Percentiles rank a stretch among this genome's conserved stretches.
Conservation (phyloP, 2,329 filamentous ascomycete genomes). For the Amphichorda felina region DNA sequence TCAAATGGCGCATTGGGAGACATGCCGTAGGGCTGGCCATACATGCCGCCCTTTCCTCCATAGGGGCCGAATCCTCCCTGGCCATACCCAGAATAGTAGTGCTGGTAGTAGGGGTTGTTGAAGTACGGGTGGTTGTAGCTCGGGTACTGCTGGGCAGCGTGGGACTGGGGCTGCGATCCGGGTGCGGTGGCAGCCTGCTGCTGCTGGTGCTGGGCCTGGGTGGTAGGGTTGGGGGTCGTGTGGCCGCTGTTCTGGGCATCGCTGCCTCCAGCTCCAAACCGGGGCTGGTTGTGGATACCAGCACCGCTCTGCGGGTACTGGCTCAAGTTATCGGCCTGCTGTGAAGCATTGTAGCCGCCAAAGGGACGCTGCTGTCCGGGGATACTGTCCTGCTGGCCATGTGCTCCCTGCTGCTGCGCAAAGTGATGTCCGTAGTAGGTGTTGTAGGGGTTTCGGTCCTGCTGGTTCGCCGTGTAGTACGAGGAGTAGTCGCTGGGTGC, state of each 20-base stretch:
- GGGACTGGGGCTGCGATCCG: constrained; percentile 30
- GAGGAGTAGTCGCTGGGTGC: constrained; percentile 70
- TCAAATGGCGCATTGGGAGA: constrained; percentile 45
- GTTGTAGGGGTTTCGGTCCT: constrained; percentile 62
- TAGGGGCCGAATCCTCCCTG: constrained; percentile 43
- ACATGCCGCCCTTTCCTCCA: constrained; percentile 38
- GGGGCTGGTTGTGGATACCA: constrained; percentile 36
- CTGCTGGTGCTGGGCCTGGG: constrained; percentile 36
- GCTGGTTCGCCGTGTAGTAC: constrained; percentile 72
- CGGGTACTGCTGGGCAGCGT: constrained; percentile 36
- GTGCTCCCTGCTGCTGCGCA: constrained; percentile 38
- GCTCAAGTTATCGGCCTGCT: constrained; percentile 52
- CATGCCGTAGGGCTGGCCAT: constrained; percentile 45
- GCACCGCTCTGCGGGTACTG: constrained; percentile 63
- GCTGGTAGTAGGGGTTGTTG: constrained; percentile 49
- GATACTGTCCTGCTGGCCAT: constrained; percentile 63
- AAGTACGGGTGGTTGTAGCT: constrained; percentile 48
- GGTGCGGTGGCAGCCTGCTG: constrained; percentile 24
- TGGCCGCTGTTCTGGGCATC: constrained; percentile 80
- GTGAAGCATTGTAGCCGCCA: constrained; percentile 60
- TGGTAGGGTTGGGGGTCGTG: constrained; percentile 76
- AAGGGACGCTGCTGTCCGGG: constrained; percentile 62
- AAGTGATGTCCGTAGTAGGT: constrained; percentile 63
- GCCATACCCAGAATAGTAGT: constrained; percentile 44
- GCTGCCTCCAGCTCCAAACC: constrained; percentile 42